Percentiles rank a stretch among this genome's conserved stretches.
phyloP scores from a whole-genome alignment of 768 basidiomycete genomes.

The Paxillus ammoniavirescens region DNA sequence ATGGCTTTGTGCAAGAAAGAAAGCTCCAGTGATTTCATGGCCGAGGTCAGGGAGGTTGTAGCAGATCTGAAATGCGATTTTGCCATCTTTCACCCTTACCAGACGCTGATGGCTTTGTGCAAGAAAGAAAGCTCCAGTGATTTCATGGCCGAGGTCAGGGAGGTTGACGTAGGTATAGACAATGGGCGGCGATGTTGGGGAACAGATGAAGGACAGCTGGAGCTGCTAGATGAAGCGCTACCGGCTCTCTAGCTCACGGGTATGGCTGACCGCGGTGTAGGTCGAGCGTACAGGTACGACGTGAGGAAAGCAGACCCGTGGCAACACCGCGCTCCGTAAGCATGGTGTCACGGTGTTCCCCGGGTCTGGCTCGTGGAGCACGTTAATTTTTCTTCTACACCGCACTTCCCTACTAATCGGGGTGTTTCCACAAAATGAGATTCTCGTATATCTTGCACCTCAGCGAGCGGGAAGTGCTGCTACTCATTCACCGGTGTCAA shows the following conservation, averaged over 20 bases:
- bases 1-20: conserved; percentile 69
- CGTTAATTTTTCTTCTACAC: no score
- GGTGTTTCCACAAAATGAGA: no score
- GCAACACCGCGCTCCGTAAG: no score
- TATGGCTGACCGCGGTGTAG: no score
- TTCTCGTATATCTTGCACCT: no score
- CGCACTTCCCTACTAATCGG: no score
- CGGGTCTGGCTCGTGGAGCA: no score
- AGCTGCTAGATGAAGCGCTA: conserved; percentile 70
- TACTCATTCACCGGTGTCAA: no score
- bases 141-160: conserved; percentile 52
- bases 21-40: conserved; percentile 38
- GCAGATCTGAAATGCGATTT: conserved; percentile 97
- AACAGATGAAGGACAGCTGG: conserved; percentile 74
- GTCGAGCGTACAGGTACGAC: no score
- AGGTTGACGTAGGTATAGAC: conserved; percentile 51
- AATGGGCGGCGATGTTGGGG: conserved; percentile 74
- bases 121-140: conserved; percentile 49
- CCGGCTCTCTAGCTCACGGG: conserved; percentile 37
- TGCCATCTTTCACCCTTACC: conserved; percentile 92
- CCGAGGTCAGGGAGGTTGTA: conserved; percentile 58
- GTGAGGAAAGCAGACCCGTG: no score
- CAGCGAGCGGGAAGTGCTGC: no score
- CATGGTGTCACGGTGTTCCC: no score
- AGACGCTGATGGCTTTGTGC: conserved; percentile 78